Conservation (phyloP, 306 rosid genomes). For the Begonia masoniana region DNA sequence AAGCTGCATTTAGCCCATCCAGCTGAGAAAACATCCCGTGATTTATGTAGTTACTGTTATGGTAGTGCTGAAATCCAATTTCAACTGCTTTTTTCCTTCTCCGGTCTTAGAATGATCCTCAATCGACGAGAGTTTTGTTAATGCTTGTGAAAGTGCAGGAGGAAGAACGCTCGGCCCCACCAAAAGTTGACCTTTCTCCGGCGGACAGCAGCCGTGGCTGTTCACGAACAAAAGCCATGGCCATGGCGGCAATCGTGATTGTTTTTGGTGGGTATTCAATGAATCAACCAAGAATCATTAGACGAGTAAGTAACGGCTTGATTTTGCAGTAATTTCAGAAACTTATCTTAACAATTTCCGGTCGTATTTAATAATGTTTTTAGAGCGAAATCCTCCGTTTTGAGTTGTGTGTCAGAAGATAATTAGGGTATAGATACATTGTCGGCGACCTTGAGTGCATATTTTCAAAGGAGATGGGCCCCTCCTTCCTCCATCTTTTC, state of each 20-base stretch:
- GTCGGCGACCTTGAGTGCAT: neutral
- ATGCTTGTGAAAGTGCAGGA: too few species aligned
- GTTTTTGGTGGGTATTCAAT: neutral
- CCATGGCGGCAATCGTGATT: neutral
- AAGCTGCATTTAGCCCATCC: too few species aligned
- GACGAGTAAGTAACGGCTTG: too few species aligned
- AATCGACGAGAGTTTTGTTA: too few species aligned
- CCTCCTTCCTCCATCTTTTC: neutral
- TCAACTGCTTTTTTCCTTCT: too few species aligned
- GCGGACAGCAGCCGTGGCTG: neutral
- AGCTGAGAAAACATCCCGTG: too few species aligned
- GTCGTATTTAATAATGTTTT: too few species aligned
- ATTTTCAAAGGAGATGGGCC: neutral
- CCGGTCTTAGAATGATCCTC: too few species aligned
- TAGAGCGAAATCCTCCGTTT: neutral
- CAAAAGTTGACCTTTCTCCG: neutral
- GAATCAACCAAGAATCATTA: neutral
- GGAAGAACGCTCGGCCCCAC: too few species aligned
- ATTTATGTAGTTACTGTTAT: too few species aligned
- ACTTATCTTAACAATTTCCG: neutral
- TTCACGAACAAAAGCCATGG: neutral
- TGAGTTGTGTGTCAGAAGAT: neutral
- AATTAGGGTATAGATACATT: neutral
- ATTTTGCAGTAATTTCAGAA: neutral
- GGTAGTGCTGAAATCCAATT: too few species aligned